Conservation (phyloP, 768 basidiomycete species). For the Candolleomyces aberdarensis region DNA sequence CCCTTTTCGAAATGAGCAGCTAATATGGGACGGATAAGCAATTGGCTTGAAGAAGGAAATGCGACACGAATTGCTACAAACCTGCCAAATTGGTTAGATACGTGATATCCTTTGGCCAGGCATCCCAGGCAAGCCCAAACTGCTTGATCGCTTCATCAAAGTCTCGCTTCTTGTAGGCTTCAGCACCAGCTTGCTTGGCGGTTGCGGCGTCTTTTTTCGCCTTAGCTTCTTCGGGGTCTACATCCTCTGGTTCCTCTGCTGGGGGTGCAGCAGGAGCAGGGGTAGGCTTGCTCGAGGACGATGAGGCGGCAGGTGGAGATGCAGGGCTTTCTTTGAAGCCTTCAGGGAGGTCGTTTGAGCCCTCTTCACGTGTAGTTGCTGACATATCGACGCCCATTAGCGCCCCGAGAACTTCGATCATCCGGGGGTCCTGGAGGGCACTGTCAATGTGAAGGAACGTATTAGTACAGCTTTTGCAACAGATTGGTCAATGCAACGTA, state of each 20-base stretch:
- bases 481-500: conserved; percentile 22
- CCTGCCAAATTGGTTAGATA: conserved; percentile 90
- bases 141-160: conserved; percentile 73
- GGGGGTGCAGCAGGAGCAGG: conserved; percentile 37
- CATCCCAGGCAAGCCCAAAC: conserved; percentile 89
- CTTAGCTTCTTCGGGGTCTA: conserved; percentile 65
- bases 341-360: conserved; percentile 64
- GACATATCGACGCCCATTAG: conserved; percentile 93
- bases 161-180: conserved; percentile 82
- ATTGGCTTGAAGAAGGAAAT: not conserved
- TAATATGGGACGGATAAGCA: conserved; percentile 20
- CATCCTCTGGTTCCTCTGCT: conserved; percentile 68
- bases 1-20: conserved; percentile 94
- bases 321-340: conserved; percentile 71
- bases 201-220: conserved; percentile 77
- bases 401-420: conserved; percentile 92
- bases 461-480: not conserved
- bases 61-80: conserved; percentile 26
- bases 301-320: conserved; percentile 39
- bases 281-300: conserved; percentile 42
- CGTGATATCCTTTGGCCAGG: conserved; percentile 90
- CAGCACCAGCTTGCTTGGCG: conserved; percentile 74
- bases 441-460: conserved; percentile 22
- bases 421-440: conserved; percentile 77
- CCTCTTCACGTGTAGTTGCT: conserved; percentile 80